phyloP scores from a whole-genome alignment of 345 rosid genomes.

The Salix exigua region DNA sequence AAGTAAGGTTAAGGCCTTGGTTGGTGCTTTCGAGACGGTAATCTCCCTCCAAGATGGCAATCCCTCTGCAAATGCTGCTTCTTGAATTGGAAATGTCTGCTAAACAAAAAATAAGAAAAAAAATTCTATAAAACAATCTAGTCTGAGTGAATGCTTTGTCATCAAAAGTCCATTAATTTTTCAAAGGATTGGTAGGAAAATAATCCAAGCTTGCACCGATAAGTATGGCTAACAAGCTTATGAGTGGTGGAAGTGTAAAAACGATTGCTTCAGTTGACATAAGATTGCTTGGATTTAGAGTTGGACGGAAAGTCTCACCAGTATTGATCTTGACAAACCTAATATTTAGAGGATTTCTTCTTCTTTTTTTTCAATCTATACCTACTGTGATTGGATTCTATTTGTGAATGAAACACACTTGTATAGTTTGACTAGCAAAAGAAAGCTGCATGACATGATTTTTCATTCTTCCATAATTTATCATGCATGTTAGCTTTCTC shows the following conservation, averaged over 20 bases:
- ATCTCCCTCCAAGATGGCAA: conserved; percentile 72
- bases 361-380: not conserved
- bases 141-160: not conserved
- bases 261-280: conserved; percentile 18
- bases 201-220: conserved; percentile 24
- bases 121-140: not conserved
- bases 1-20: conserved; percentile 94
- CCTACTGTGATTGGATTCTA: conserved; percentile 1
- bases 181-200: conserved; percentile 15
- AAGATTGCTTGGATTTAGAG: conserved; percentile 4
- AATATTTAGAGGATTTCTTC: not conserved
- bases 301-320: conserved; percentile 4
- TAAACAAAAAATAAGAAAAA: not conserved
- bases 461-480: conserved; percentile 5
- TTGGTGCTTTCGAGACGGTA: conserved; percentile 92
- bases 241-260: not conserved
- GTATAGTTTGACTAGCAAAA: not conserved
- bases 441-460: not conserved
- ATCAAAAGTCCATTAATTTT: conserved; percentile 5
- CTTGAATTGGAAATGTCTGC: conserved; percentile 4
- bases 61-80: conserved; percentile 24
- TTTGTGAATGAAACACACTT: conserved; percentile 17
- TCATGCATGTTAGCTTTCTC: not conserved
- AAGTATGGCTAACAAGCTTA: conserved; percentile 11
- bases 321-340: conserved; percentile 25